Base-by-base conservation (phyloP, 805 yeast genomes). In the Dipodascus geniculatus region DNA sequence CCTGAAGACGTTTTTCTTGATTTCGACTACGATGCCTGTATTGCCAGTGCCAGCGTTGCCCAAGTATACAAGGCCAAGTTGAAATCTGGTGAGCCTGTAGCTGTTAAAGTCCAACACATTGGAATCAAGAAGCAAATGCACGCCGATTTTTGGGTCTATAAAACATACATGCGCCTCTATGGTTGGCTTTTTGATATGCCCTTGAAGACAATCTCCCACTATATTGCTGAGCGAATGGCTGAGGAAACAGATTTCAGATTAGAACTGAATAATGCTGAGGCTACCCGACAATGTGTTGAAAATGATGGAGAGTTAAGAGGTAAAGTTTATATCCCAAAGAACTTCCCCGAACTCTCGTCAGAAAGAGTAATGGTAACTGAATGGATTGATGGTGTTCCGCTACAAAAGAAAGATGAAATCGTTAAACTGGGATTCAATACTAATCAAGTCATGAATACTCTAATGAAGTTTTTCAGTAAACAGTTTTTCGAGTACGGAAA, bases 21-120 rank as follows among this genome's bases (percentile, higher is more conserved):
- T 4, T 70, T 85, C 42, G 83, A 81, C 33, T 78, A 75, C 56
- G 61, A 50, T 0, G 87, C 91, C 1, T 38, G 44, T n/a, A 70
- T 83, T 17, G 93, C 91, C 1, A 80, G 87, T 64, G 95, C 91
- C 0, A 86, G 96, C 1, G 74, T 91, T 58, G 98, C 98, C 0
- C 99, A 91, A 64, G 99, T 91, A 3, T 97, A 91, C 69, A 71
- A 74, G 31, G 99, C 93, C 0, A 75, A 67, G 2, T 66, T 90
- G 53, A 76, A 71, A 68, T 75, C 75, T 1, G 87, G 85, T 1
- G 77, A 82, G 56, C 78, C 74, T 63, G 98, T 90, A 2, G 98
- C 98, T 1, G 95, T 91, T 22, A 91, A 91, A 65, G 77, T 91
- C 50, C 98, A 91, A 68, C 97, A 90, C 66, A 72, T 75, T 28